Conservation (phyloP, 345 rosid species). For the Schrenkiella parvula region DNA sequence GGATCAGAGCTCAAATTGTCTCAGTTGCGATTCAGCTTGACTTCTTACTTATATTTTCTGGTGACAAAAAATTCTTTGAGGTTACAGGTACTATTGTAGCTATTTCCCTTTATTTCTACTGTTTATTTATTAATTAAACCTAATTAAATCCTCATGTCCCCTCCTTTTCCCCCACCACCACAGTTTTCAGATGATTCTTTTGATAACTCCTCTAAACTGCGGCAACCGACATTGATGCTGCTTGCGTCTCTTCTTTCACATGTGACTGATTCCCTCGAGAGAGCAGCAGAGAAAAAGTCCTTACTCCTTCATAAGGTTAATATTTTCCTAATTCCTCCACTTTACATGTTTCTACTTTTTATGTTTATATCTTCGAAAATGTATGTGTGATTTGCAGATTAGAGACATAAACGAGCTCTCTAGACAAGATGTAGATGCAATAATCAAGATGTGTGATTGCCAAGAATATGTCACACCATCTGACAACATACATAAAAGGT, state of each 20-base stretch:
- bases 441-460: constrained; percentile 62
- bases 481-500: constrained; percentile 88
- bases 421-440: constrained; percentile 92
- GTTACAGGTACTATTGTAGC: constrained; percentile 54
- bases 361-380: not conserved
- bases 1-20: constrained; percentile 54
- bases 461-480: constrained; percentile 56
- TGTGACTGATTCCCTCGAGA: constrained; percentile 64
- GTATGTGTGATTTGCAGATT: constrained; percentile 46
- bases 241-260: constrained; percentile 66
- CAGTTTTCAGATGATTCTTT: constrained; percentile 54
- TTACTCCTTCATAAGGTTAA: constrained; percentile 72
- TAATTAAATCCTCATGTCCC: constrained; percentile 1
- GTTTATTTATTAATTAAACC: not conserved
- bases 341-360: not conserved
- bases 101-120: not conserved
- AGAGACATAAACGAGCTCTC: constrained; percentile 88
- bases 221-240: constrained; percentile 63
- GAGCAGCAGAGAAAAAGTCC: constrained; percentile 87
- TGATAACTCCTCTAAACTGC: constrained; percentile 46
- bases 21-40: constrained; percentile 68
- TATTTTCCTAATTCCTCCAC: not conserved
- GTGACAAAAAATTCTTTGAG: constrained; percentile 74
- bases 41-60: constrained; percentile 74
- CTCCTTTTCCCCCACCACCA: constrained; percentile 4